These are phyloP conservation scores for Jasminum sambac DNA, from an alignment of 257 asterid species.

Conservation along the genomic window DNA sequence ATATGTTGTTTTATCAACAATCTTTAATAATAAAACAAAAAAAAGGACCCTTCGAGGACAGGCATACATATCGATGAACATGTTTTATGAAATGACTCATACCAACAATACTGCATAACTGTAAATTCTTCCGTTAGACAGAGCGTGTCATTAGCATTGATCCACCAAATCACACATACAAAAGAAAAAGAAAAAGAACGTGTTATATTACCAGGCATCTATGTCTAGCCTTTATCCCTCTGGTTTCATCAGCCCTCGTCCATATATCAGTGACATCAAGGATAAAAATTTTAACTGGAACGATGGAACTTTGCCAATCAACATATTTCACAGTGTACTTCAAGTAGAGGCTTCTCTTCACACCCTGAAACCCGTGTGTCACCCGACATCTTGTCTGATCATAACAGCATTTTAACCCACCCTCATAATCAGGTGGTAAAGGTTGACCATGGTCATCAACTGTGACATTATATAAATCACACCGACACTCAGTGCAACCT, in stretches of 20 bases:
- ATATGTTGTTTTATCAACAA: not conserved
- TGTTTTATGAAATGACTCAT: no score
- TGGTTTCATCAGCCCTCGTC: conserved; percentile 37
- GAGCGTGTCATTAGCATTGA: not conserved
- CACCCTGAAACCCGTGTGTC: conserved; percentile 40
- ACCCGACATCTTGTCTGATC: conserved; percentile 60
- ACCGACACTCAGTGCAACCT: conserved; percentile 83
- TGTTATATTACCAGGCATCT: conserved; percentile 42
- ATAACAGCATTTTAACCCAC: conserved; percentile 78
- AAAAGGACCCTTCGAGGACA: no score
- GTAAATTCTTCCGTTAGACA: not conserved
- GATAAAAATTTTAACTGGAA: conserved; percentile 64
- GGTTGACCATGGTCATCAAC: conserved; percentile 36
- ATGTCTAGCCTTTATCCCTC: conserved; percentile 37
- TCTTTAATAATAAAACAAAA: no score
- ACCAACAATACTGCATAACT: no score
- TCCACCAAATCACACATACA: no score
- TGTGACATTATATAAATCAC: conserved; percentile 71
- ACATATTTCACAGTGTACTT: conserved; percentile 61
- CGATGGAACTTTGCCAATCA: conserved; percentile 54
- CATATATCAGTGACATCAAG: conserved; percentile 63
- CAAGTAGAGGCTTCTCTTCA: conserved; percentile 51
- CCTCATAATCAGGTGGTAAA: conserved; percentile 40
- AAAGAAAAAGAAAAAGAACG: not conserved
- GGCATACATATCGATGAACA: no score